Evolutionary conservation across 2,329 filamentous ascomycete species (phyloP).

Genomic region (Truncatella angustata): DNA sequence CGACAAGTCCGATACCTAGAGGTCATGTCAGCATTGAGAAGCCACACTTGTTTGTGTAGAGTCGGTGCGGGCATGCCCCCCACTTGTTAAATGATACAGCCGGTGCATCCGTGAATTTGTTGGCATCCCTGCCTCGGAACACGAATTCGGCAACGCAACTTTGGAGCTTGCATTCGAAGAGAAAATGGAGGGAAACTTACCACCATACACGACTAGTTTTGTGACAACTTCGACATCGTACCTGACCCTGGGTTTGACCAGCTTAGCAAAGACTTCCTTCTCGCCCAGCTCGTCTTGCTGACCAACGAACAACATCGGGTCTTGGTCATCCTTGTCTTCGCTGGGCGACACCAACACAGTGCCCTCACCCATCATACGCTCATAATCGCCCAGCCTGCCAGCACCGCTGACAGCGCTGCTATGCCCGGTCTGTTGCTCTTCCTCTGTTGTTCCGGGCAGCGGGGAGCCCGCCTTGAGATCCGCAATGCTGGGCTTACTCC

Average conservation of each 20-base stretch:
- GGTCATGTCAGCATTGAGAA: not conserved
- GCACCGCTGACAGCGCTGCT: constrained; percentile 28
- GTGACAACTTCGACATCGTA: constrained; percentile 99
- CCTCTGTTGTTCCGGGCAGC: constrained; percentile 24
- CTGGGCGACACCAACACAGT: constrained; percentile 38
- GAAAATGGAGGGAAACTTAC: constrained; percentile 46
- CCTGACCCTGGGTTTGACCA: constrained; percentile 83
- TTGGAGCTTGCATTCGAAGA: not conserved
- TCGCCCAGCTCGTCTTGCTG: constrained; percentile 59
- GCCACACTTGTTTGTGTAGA: no score
- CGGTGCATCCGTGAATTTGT: not conserved
- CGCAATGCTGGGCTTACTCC: constrained; percentile 40
- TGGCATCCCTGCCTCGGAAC: no score
- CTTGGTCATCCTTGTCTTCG: constrained; percentile 30
- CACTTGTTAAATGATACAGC: no score
- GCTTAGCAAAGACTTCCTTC: constrained; percentile 76
- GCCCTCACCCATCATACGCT: constrained; percentile 72
- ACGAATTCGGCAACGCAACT: no score
- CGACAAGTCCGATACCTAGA: constrained; percentile 30
- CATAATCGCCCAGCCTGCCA: constrained; percentile 59
- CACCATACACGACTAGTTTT: constrained; percentile 91
- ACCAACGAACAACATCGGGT: constrained; percentile 35
- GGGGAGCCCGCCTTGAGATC: constrained; percentile 29
- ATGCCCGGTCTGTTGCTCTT: constrained; percentile 22
- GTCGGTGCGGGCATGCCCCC: no score